Evolutionary conservation across 805 yeast genomes (phyloP).

Genomic region (Candida verbasci): DNA sequence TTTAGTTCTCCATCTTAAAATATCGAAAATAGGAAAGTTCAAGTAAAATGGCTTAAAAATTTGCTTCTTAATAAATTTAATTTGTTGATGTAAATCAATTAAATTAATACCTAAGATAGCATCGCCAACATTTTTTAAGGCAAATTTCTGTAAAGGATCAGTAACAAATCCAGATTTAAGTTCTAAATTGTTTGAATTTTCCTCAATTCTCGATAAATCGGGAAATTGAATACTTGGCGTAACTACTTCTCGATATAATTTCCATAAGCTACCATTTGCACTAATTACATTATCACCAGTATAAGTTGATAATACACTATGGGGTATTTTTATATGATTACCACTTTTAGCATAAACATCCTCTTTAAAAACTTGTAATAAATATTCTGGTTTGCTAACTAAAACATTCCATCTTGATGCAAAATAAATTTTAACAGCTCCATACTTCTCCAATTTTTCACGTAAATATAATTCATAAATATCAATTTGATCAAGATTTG

Average conservation of each 20-base stretch:
- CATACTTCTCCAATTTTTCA: slow-evolving; percentile 44
- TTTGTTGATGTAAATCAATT: slow-evolving; percentile 35
- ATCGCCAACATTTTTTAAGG: slow-evolving; percentile 48
- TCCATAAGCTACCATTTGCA: slow-evolving; percentile 54
- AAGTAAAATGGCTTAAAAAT: slow-evolving; percentile 52
- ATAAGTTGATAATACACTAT: slow-evolving; percentile 48
- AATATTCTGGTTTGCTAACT: slow-evolving; percentile 44
- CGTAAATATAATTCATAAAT: slow-evolving; percentile 41
- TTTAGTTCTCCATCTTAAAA: slow-evolving; percentile 39
- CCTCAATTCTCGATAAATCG: slow-evolving; percentile 28
- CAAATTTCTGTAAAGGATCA: slow-evolving; percentile 34
- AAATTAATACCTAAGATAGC: slow-evolving; percentile 49
- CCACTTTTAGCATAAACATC: slow-evolving; percentile 54
- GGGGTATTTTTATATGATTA: slow-evolving; percentile 54
- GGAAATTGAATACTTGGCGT: slow-evolving; percentile 51
- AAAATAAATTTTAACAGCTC: slow-evolving; percentile 57
- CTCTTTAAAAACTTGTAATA: slow-evolving; percentile 46
- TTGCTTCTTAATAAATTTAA: slow-evolving; percentile 45
- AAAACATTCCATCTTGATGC: slow-evolving; percentile 60
- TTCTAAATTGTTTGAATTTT: slow-evolving; percentile 35
- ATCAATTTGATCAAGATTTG: slow-evolving; percentile 45
- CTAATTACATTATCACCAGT: slow-evolving; percentile 61
- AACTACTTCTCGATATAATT: slow-evolving; percentile 39
- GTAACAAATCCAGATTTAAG: slow-evolving; percentile 11
- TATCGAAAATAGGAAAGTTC: slow-evolving; percentile 53